phyloP scores from a whole-genome alignment of 2,329 filamentous ascomycete species.

The Trichophyton simii region DNA sequence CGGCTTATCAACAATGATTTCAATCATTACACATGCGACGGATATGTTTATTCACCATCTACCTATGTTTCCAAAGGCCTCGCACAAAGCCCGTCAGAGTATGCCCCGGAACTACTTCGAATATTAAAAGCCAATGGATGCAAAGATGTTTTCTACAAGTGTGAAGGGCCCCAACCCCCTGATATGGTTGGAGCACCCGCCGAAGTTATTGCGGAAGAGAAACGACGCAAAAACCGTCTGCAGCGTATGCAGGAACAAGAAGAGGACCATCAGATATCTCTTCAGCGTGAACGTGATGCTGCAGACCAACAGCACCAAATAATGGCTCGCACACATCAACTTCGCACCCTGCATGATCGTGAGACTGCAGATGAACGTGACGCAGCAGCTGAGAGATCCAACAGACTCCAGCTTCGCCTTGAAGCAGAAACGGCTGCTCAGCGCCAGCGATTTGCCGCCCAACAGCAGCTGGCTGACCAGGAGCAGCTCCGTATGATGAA shows the following conservation, averaged over 20 bases:
- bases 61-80: slow-evolving; percentile 42
- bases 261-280: slow-evolving; percentile 13
- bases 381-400: slow-evolving; percentile 6
- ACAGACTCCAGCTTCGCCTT: slow-evolving; percentile 10
- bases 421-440: slow-evolving; percentile 11
- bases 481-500: slow-evolving; percentile 9
- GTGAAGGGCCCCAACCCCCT: slow-evolving; percentile 11
- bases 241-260: slow-evolving; percentile 12
- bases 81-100: slow-evolving; percentile 8
- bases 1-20: slow-evolving; percentile 50
- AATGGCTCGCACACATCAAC: slow-evolving; percentile 10
- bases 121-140: slow-evolving; percentile 13
- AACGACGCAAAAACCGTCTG: slow-evolving; percentile 8
- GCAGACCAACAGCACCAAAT: slow-evolving; percentile 9
- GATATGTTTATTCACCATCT: slow-evolving; percentile 50
- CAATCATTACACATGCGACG: slow-evolving; percentile 43
- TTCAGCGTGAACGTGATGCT: slow-evolving; percentile 8
- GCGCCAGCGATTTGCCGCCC: slow-evolving; percentile 6
- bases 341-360: slow-evolving; percentile 12
- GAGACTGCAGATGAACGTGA: slow-evolving; percentile 12
- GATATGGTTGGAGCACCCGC: slow-evolving; percentile 14
- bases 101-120: slow-evolving; percentile 9
- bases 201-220: slow-evolving; percentile 12
- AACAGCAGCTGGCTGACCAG: slow-evolving; percentile 8
- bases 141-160: slow-evolving; percentile 13